Evolutionary conservation across 177 flowering plant genomes (phyloP).

Genomic region (Vitis hybrid): DNA sequence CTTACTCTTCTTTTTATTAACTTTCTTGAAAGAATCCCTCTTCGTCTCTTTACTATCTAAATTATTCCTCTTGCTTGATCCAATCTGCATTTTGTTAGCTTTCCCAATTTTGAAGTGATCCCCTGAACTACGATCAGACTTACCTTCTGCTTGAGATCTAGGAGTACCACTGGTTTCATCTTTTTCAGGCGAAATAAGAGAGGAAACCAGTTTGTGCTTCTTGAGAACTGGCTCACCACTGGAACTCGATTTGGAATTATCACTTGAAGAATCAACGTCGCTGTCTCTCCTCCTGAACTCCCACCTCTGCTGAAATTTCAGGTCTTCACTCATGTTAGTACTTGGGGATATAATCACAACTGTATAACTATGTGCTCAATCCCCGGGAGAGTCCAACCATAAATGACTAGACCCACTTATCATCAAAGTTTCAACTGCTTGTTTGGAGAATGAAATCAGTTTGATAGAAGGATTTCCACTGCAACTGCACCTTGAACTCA

Average conservation of each 20-base stretch:
- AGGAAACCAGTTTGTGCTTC: constrained; percentile 30
- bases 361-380: background rate
- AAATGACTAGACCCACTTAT: background rate
- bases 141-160: constrained; percentile 9
- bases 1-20: constrained; percentile 20
- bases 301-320: constrained; percentile 39
- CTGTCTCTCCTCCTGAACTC: constrained; percentile 40
- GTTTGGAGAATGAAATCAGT: background rate
- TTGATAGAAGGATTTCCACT: background rate
- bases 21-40: constrained; percentile 9
- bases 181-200: constrained; percentile 14
- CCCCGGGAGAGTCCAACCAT: constrained; percentile 1
- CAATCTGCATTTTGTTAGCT: constrained; percentile 9
- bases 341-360: constrained; percentile 6
- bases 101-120: constrained; percentile 3
- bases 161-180: constrained; percentile 21
- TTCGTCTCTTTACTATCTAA: background rate
- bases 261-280: constrained; percentile 35
- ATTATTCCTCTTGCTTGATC: constrained; percentile 12
- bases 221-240: constrained; percentile 24
- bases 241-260: constrained; percentile 30
- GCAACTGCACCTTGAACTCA: background rate
- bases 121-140: background rate
- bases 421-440: background rate
- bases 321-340: constrained; percentile 20